Conservation (phyloP, 2,329 filamentous ascomycete species). For the Ascochyta koolunga region DNA sequence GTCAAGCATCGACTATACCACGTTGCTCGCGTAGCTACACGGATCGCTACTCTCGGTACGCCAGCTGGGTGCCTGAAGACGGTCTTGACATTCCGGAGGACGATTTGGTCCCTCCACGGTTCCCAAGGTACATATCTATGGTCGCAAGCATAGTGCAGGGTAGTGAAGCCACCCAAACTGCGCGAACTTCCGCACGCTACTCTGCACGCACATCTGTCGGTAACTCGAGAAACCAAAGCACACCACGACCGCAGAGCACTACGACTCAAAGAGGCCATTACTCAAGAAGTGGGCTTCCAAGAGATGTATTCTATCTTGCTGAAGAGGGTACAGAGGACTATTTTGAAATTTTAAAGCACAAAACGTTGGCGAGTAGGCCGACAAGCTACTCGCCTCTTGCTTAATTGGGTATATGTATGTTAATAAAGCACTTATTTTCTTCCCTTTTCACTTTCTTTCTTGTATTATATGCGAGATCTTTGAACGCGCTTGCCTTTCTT, state of each 20-base stretch:
- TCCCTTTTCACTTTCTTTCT: background rate
- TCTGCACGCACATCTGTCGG: slow-evolving; percentile 3
- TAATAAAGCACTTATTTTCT: background rate
- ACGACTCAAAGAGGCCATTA: slow-evolving; percentile 23
- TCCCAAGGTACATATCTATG: slow-evolving; percentile 11
- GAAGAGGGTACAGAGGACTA: slow-evolving; percentile 27
- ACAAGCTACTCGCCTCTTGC: slow-evolving; percentile 34
- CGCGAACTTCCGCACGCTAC: slow-evolving; percentile 6
- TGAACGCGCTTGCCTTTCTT: slow-evolving; percentile 10
- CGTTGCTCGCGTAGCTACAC: slow-evolving; percentile 15
- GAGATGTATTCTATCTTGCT: slow-evolving; percentile 30
- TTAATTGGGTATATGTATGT: background rate
- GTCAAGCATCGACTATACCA: slow-evolving; percentile 17
- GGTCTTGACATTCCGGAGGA: slow-evolving; percentile 6
- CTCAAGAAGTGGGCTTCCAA: slow-evolving; percentile 33
- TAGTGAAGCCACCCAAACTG: slow-evolving; percentile 9
- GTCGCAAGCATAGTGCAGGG: slow-evolving; percentile 11
- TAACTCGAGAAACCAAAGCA: slow-evolving; percentile 3
- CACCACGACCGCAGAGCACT: slow-evolving; percentile 16
- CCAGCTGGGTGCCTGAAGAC: slow-evolving; percentile 14
- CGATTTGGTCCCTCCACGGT: background rate
- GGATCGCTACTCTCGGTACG: slow-evolving; percentile 12
- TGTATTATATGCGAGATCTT: slow-evolving; percentile 9
- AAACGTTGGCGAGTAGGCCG: slow-evolving; percentile 21
- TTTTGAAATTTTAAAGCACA: slow-evolving; percentile 23